A percentile compares a stretch with the other conserved stretches of the same genome.
These are phyloP conservation scores for Posidonia oceanica DNA, from an alignment of 116 monocot genomes.

Conservation along the genomic window DNA sequence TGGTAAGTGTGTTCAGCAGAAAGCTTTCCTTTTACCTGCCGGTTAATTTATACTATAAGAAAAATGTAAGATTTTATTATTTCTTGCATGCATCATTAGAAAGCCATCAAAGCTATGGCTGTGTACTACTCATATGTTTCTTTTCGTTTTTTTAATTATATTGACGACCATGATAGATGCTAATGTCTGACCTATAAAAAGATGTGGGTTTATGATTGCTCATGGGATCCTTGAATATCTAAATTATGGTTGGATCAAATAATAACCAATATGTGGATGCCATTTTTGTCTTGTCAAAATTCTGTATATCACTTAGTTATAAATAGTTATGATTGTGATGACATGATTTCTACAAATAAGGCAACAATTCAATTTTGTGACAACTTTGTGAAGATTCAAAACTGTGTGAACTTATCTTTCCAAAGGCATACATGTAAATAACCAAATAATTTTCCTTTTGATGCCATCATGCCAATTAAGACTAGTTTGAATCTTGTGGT, in stretches of 20 bases:
- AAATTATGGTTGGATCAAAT: neutral
- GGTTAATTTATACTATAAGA: slow-evolving; percentile 54
- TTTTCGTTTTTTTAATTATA: slow-evolving; percentile 6
- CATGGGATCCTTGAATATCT: slow-evolving; percentile 15
- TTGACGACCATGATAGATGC: no score
- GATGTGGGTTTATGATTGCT: slow-evolving; percentile 44
- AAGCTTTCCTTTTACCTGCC: slow-evolving; percentile 79
- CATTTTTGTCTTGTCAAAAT: no score
- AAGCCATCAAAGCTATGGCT: no score
- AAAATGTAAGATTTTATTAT: neutral
- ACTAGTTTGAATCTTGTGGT: neutral
- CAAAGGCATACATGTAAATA: slow-evolving; percentile 47
- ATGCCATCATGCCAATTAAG: no score
- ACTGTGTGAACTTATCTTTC: slow-evolving; percentile 61
- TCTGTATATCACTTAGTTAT: no score
- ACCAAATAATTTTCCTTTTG: no score
- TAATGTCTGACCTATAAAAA: no score
- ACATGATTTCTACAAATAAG: neutral
- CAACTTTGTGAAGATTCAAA: slow-evolving; percentile 53
- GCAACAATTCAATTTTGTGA: neutral
- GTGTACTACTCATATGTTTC: slow-evolving; percentile 50
- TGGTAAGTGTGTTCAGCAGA: slow-evolving; percentile 31
- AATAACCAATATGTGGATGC: neutral
- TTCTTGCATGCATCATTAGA: neutral
- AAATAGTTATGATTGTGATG: neutral